phyloP scores from a whole-genome alignment of 2,329 filamentous ascomycete genomes.

The Davidsoniella eucalypti region DNA sequence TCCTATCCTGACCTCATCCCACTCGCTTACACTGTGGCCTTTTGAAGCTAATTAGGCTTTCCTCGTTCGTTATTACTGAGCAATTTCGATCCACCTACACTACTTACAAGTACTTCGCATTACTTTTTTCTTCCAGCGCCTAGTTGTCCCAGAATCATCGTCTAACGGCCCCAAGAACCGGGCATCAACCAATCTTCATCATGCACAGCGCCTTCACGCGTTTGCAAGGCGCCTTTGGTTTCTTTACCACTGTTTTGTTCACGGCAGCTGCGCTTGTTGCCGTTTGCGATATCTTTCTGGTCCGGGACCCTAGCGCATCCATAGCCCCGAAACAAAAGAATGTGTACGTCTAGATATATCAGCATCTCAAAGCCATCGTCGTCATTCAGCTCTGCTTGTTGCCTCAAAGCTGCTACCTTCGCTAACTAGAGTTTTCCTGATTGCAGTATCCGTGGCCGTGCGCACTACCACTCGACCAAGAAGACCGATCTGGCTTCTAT shows the following conservation, averaged over 20 bases:
- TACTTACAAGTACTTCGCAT: neutral
- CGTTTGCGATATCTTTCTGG: slow-evolving; percentile 54
- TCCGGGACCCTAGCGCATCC: slow-evolving; percentile 46
- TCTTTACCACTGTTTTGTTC: slow-evolving; percentile 91
- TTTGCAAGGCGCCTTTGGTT: slow-evolving; percentile 84
- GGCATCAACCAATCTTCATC: slow-evolving; percentile 18
- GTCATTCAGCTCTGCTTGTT: neutral
- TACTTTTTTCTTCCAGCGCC: neutral
- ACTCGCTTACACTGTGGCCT: slow-evolving; percentile 1
- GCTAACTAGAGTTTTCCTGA: neutral
- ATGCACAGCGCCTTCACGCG: slow-evolving; percentile 86
- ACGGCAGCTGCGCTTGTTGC: slow-evolving; percentile 66
- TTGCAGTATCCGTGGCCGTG: slow-evolving; percentile 63
- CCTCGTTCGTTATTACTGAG: neutral
- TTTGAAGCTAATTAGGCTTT: neutral
- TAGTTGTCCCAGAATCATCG: neutral
- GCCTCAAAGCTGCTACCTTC: neutral
- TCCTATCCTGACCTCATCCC: neutral
- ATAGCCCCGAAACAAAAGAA: slow-evolving; percentile 62
- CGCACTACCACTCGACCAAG: slow-evolving; percentile 88
- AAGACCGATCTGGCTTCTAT: slow-evolving; percentile 94
- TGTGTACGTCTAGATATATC: slow-evolving; percentile 42
- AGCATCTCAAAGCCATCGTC: neutral
- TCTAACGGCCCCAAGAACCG: neutral
- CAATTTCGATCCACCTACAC: neutral